phyloP scores from a whole-genome alignment of 2,329 filamentous ascomycete species.

The Myriosclerotinia scirpicola region DNA sequence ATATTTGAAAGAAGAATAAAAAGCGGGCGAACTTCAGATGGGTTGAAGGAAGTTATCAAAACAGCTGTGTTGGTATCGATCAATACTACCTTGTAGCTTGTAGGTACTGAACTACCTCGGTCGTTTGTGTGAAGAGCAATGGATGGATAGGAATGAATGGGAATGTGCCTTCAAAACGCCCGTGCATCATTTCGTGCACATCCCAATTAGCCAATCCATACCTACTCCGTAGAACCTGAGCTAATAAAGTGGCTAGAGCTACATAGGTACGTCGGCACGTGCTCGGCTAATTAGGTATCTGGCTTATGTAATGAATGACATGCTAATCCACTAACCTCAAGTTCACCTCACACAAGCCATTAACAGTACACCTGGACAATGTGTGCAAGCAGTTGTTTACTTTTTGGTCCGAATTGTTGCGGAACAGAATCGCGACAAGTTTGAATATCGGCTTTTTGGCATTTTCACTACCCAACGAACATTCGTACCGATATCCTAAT shows the following conservation, averaged over 20 bases:
- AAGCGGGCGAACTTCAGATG: background rate
- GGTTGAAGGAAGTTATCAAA: slow-evolving; percentile 10
- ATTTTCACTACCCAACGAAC: background rate
- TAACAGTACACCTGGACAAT: background rate
- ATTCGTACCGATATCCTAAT: background rate
- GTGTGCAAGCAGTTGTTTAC: no score
- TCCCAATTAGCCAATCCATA: background rate
- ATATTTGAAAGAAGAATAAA: background rate
- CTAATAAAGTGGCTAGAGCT: no score
- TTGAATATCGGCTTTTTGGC: no score
- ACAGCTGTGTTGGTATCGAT: background rate
- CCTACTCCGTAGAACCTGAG: background rate
- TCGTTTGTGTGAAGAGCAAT: background rate
- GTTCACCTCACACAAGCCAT: background rate
- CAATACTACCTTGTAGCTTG: background rate
- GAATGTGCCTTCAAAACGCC: background rate
- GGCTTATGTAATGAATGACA: slow-evolving; percentile 13
- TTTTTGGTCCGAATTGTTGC: no score
- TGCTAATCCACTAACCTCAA: background rate
- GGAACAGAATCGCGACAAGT: no score
- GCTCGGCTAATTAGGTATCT: no score
- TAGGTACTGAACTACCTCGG: background rate
- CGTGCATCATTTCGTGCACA: background rate
- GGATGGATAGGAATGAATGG: background rate
- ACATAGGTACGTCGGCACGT: background rate